These are phyloP conservation scores for Lasiodiplodia sp. DNA, from an alignment of 2,329 filamentous ascomycete species.

Conservation along the genomic window DNA sequence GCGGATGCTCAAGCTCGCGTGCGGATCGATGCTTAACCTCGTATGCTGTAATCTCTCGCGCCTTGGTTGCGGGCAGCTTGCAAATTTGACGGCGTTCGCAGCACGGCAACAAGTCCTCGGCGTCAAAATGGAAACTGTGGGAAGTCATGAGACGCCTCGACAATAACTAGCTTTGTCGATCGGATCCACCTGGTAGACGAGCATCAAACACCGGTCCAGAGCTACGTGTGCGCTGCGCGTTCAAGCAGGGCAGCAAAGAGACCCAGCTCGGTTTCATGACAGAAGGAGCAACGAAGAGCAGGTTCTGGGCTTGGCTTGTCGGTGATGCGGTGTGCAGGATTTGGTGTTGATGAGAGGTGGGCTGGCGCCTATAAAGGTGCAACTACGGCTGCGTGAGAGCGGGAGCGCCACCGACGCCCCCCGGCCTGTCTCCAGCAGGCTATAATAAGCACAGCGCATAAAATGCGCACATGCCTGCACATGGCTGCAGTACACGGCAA, in stretches of 20 bases:
- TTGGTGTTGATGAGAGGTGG: background rate
- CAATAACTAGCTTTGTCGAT: slow-evolving; percentile 16
- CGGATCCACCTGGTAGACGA: slow-evolving; percentile 15
- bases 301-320: background rate
- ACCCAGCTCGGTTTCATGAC: background rate
- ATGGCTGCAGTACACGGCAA: slow-evolving; percentile 10
- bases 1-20: background rate
- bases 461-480: slow-evolving; percentile 20
- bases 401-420: background rate
- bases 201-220: slow-evolving; percentile 17
- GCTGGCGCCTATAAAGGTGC: slow-evolving; percentile 14
- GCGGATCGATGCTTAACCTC: background rate
- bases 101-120: background rate
- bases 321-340: background rate
- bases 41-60: background rate
- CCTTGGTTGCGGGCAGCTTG: background rate
- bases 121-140: background rate
- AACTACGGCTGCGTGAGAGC: slow-evolving; percentile 15
- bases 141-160: slow-evolving; percentile 15
- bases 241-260: slow-evolving; percentile 3
- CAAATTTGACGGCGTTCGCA: background rate
- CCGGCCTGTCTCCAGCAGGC: slow-evolving; percentile 7
- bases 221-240: slow-evolving; percentile 23
- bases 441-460: slow-evolving; percentile 26
- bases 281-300: background rate